These are phyloP conservation scores for Apophysomyces ossiformis DNA, from an alignment of 371 early-diverging fungal genomes.

Conservation along the genomic window DNA sequence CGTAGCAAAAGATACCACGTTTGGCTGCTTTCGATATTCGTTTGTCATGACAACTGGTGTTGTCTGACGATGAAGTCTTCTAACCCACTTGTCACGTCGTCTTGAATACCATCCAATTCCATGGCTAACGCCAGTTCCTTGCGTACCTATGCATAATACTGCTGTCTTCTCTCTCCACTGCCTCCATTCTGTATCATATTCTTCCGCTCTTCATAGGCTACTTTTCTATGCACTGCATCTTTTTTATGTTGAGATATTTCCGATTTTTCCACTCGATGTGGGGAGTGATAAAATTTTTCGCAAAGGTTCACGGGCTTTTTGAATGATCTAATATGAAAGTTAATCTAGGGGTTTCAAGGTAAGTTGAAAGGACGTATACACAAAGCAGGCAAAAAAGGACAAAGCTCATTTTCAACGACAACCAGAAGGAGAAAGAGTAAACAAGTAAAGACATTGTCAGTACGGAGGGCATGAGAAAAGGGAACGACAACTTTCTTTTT, in stretches of 20 bases:
- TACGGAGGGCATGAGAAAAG: too few relatives aligned
- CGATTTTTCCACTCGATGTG: background rate
- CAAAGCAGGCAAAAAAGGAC: too few relatives aligned
- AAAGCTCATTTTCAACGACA: too few relatives aligned
- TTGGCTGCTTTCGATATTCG: background rate
- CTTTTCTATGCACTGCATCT: background rate
- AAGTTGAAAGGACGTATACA: too few relatives aligned
- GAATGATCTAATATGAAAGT: background rate
- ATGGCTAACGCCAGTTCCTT: constrained; percentile 7
- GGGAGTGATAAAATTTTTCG: background rate
- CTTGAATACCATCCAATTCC: background rate
- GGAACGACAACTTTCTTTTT: too few relatives aligned
- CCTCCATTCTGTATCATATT: background rate
- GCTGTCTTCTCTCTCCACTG: background rate
- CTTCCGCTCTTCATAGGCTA: background rate
- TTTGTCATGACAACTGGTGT: background rate
- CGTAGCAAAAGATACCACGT: too few relatives aligned
- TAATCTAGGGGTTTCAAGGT: background rate
- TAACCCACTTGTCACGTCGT: background rate
- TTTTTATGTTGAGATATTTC: background rate
- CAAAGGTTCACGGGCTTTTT: background rate
- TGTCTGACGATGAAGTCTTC: background rate
- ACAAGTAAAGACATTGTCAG: too few relatives aligned
- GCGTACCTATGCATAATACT: constrained; percentile 1
- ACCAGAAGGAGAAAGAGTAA: too few relatives aligned